Evolutionary conservation across 2,329 filamentous ascomycete species (phyloP).

Genomic region (Fusarium cyanostomum): DNA sequence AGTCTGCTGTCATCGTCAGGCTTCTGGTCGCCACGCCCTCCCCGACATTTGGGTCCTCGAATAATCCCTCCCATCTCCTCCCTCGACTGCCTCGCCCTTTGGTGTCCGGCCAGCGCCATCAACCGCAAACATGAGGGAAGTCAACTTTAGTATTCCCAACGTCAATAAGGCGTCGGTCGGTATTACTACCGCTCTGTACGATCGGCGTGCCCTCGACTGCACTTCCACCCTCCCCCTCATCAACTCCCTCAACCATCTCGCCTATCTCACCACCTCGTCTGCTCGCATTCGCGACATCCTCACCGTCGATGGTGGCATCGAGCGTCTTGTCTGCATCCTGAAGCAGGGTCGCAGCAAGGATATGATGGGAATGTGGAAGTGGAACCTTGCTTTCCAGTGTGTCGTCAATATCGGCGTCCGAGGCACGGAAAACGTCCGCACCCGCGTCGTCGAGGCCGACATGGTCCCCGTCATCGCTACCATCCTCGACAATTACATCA

Average conservation of each 20-base stretch:
- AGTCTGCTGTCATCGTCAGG: constrained; percentile 23
- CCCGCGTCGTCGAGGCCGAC: constrained; percentile 95
- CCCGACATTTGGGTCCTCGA: constrained; percentile 34
- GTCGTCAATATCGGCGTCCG: constrained; percentile 98
- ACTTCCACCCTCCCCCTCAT: constrained; percentile 97
- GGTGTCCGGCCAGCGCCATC: constrained; percentile 28
- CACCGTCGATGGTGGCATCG: constrained; percentile 97
- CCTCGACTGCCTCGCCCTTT: constrained; percentile 21
- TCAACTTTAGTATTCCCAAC: constrained; percentile 99
- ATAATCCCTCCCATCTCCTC: constrained; percentile 35
- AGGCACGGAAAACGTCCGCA: constrained; percentile 92
- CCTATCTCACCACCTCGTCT: constrained; percentile 97
- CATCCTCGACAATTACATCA: constrained; percentile 97
- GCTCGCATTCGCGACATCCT: constrained; percentile 97
- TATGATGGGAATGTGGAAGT: constrained; percentile 99
- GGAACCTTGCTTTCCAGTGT: constrained; percentile 98
- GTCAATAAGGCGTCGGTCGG: constrained; percentile 99
- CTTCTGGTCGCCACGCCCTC: constrained; percentile 37
- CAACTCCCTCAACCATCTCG: constrained; percentile 98
- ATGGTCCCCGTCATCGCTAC: constrained; percentile 99
- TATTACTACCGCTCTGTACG: constrained; percentile 98
- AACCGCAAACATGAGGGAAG: constrained; percentile 87
- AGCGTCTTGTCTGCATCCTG: constrained; percentile 94
- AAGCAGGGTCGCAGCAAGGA: constrained; percentile 97
- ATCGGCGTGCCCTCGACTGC: constrained; percentile 96